A percentile compares a stretch with the other conserved stretches of the same genome.
These are phyloP conservation scores for Amanita polypyramis DNA, from an alignment of 768 basidiomycete species.

Conservation along the genomic window DNA sequence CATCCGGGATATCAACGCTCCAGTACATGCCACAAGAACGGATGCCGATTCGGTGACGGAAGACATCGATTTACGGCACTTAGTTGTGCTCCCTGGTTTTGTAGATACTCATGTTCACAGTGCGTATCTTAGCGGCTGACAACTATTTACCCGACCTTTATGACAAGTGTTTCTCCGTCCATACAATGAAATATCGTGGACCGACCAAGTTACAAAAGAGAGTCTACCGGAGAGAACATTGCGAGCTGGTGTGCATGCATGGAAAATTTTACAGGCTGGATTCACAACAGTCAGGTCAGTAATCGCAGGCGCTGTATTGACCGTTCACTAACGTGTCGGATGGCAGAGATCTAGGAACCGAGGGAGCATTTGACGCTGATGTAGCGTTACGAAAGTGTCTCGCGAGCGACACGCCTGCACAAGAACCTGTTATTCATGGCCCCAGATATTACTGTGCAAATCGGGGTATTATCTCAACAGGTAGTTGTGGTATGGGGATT, in stretches of 20 bases:
- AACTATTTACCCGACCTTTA: background rate
- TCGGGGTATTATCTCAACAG: slow-evolving; percentile 48
- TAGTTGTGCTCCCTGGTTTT: slow-evolving; percentile 45
- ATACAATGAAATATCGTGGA: slow-evolving; percentile 51
- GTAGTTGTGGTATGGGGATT: slow-evolving; percentile 36
- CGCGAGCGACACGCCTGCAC: slow-evolving; percentile 11
- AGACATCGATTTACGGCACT: slow-evolving; percentile 32
- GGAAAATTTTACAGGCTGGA: slow-evolving; percentile 45
- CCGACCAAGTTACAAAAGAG: slow-evolving; percentile 51
- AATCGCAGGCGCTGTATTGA: background rate
- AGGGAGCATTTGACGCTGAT: slow-evolving; percentile 56
- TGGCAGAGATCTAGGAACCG: slow-evolving; percentile 54
- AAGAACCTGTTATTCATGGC: slow-evolving; percentile 39
- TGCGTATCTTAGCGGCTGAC: slow-evolving; percentile 17
- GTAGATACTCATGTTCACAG: slow-evolving; percentile 49
- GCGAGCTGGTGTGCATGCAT: slow-evolving; percentile 50
- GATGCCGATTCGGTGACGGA: slow-evolving; percentile 7
- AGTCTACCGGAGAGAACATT: slow-evolving; percentile 47
- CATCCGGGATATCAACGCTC: background rate
- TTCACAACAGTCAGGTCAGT: slow-evolving; percentile 52
- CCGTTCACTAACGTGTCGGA: background rate
- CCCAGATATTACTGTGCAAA: slow-evolving; percentile 58
- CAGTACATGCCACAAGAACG: background rate
- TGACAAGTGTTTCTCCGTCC: slow-evolving; percentile 47
- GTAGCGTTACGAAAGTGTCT: slow-evolving; percentile 46